Base-by-base conservation (phyloP, 2,329 filamentous ascomycete genomes). In the Aspergillus eucalypticola region DNA sequence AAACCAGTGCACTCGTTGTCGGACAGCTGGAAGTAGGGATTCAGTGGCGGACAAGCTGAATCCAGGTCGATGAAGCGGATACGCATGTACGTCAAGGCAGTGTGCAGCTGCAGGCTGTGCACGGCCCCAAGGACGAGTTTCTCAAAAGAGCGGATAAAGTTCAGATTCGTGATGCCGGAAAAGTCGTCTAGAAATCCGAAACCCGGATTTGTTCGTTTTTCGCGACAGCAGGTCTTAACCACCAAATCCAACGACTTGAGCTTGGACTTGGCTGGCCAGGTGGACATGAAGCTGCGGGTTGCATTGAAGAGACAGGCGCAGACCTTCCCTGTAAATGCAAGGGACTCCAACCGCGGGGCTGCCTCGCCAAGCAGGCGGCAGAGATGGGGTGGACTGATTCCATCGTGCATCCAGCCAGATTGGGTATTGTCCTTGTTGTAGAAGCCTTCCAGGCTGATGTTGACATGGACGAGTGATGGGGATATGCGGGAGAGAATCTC, bases 51-150 rank as follows among this genome's bases (percentile, higher is more conserved):
- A 13, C 89, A 82, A 2, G 87, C 85, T 2, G 88, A 90, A 70
- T 92, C 89, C 5, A 92, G 80, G 73, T 92, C 89, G 56, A 92
- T 87, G 68, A 90, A 92, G 57, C 89, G 86, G 68, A 92, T 90
- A 59, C 89, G 82, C 64, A 92, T 73, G 71, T 86, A 86, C 48
- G 86, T 78, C 32, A 92, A 75, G n/a, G 80, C 77, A 55, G 82
- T 81, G 51, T 90, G 82, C 29, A 79, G 81, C 13, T 82, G 81
- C 49, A 92, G 75, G 3, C 87, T 83, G 51, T 82, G 81, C 32
- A 90, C 84, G 1, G 84, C 87, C 1, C 85, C 82, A 2, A 90
- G 65, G 3, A 92, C 87, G 10, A 92, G 78, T 60, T 83, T 81
- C 74, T 91, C 89, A 66, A 92, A 92, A 0, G 87, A 84, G 23